These are phyloP conservation scores for Hibiscus syriacus DNA, from an alignment of 345 rosid genomes.

Conservation along the genomic window DNA sequence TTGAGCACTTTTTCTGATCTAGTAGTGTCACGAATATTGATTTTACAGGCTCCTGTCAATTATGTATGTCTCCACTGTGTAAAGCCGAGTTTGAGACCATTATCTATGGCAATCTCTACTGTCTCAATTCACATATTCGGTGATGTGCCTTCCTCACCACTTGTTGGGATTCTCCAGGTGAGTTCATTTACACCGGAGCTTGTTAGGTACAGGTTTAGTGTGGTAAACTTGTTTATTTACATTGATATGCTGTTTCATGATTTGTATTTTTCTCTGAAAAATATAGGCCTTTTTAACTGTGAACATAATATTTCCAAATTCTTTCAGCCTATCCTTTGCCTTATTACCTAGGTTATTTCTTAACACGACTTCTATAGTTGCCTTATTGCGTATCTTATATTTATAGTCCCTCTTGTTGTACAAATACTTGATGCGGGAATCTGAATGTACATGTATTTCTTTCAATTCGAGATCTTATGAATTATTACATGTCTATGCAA, in stretches of 20 bases:
- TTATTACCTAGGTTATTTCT: no score
- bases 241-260: no score
- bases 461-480: not conserved
- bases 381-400: no score
- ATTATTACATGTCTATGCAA: not conserved
- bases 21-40: not conserved
- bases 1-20: not conserved
- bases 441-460: not conserved
- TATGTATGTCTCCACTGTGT: constrained; percentile 87
- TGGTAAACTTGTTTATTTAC: no score
- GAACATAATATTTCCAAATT: no score
- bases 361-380: no score
- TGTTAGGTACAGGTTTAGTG: not conserved
- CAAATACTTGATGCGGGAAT: not conserved
- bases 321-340: no score
- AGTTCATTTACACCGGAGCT: not conserved
- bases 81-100: constrained; percentile 78
- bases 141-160: constrained; percentile 98
- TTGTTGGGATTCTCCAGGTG: constrained; percentile 91
- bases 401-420: no score
- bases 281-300: no score
- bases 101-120: constrained; percentile 92
- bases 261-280: no score
- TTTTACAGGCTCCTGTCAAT: constrained; percentile 84
- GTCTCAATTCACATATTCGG: constrained; percentile 91